phyloP scores from a whole-genome alignment of 2,329 filamentous ascomycete genomes.

The Pyrenophora seminiperda region DNA sequence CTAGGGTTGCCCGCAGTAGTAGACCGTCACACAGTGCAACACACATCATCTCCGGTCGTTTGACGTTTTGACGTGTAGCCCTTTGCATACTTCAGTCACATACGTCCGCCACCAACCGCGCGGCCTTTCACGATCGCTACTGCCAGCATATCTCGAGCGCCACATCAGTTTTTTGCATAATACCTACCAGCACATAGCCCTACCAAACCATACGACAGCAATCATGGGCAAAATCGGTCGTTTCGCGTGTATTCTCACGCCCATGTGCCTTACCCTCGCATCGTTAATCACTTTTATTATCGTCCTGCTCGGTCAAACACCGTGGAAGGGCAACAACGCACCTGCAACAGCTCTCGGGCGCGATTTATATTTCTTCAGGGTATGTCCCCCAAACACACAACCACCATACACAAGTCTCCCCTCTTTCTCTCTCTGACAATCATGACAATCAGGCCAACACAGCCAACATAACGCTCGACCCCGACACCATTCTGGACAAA shows the following conservation, averaged over 20 bases:
- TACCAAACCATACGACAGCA: conserved; percentile 19
- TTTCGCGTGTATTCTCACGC: conserved; percentile 84
- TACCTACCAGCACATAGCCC: neutral
- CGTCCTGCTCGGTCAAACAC: conserved; percentile 63
- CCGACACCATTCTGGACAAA: conserved; percentile 45
- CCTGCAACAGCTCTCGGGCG: conserved; percentile 52
- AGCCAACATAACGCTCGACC: conserved; percentile 60
- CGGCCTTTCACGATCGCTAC: too few species aligned
- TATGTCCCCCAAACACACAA: conserved; percentile 56
- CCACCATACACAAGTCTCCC: neutral
- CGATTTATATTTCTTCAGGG: conserved; percentile 61
- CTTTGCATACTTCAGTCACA: neutral
- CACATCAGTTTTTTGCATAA: neutral
- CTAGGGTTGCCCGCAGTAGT: conserved; percentile 3
- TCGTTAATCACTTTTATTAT: conserved; percentile 71
- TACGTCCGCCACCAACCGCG: too few species aligned
- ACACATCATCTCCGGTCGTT: neutral
- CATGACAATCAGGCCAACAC: conserved; percentile 39
- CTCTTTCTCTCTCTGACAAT: conserved; percentile 17
- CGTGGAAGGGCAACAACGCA: conserved; percentile 44
- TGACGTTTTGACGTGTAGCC: neutral
- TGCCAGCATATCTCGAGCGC: too few species aligned
- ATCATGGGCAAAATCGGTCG: conserved; percentile 75
- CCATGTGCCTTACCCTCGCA: conserved; percentile 79
- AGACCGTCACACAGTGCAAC: conserved; percentile 1